Evolutionary conservation across 1,284 basidiomycete genomes (phyloP), one percentile per base, ranked within the genome.

Genomic region (Xerocomus cyaneibrunnescens): DNA sequence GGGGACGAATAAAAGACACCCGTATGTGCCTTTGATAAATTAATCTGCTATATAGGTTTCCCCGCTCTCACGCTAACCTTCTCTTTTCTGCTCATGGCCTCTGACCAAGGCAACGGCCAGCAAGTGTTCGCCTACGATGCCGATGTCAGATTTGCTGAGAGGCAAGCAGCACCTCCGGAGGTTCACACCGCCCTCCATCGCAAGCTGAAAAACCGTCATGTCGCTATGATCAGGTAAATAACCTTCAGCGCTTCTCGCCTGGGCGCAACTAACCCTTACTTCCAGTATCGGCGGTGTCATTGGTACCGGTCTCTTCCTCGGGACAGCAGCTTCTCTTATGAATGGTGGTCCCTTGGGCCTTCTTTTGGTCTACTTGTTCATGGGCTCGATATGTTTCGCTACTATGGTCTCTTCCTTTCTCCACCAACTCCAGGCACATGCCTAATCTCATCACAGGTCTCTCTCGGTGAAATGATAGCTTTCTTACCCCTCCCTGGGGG

Each of bases 401-500:
- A 68, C 62, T 3, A 70, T 67, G 65, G 65, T 66, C 32, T 38
- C 36, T 43, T 3, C 8, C 13, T 5, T 0, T 28, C 8, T 17
- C 16, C 19, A 2, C 17, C 31, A 13, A 0, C 21, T 30, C 7
- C 25, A 3, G 16, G 12, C 4, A 28, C 17, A 31, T 22, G 0
- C 21, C 7, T 19, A 52, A 27, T 30, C 7, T 27, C 4, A 1
- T 46, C 14, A 19, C 17, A 70, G 67, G 17, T 69, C 8, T 63
- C 61, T 61, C 59, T 76, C 56, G 73, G 65, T 57, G 65, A 66
- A 51, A 66, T 70, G 67, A 52, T 46, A 2, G 60, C 70, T 16
- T 72, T 69, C 46, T 62, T 78, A 8, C 75, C 75, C 9, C 52
- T 78, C 0, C 43, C 74, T 25, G 87, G 84, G 48, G 82, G 85